A percentile compares a stretch with the other conserved stretches of the same genome.
Evolutionary conservation across 2,329 filamentous ascomycete genomes (phyloP).

Genomic region (Thermochaetoides dissita): DNA sequence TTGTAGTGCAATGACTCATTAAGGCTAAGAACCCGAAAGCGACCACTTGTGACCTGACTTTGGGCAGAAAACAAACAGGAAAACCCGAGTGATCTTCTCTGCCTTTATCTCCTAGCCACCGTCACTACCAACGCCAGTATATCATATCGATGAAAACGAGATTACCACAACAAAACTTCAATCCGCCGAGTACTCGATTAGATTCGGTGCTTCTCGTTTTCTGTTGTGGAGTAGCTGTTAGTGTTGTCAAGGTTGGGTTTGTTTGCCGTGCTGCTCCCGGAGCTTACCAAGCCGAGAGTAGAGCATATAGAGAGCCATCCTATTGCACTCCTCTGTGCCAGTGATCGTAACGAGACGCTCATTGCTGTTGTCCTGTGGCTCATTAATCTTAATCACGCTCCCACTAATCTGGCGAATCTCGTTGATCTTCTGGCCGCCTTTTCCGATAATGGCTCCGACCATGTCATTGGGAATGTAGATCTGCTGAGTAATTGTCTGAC

Average conservation of each 20-base stretch:
- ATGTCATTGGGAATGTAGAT: slow-evolving; percentile 99
- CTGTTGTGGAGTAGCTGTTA: slow-evolving; percentile 25
- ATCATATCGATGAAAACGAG: slow-evolving; percentile 1
- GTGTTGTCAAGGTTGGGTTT: no score
- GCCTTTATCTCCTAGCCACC: slow-evolving; percentile 1
- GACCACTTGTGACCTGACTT: slow-evolving; percentile 6
- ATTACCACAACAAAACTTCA: slow-evolving; percentile 1
- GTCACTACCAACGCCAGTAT: slow-evolving; percentile 9
- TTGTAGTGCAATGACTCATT: slow-evolving; percentile 10
- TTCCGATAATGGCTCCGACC: slow-evolving; percentile 98
- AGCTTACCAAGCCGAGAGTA: slow-evolving; percentile 84
- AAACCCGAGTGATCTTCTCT: slow-evolving; percentile 10
- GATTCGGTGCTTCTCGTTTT: slow-evolving; percentile 65
- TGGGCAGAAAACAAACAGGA: slow-evolving; percentile 7
- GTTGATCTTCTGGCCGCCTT: slow-evolving; percentile 97
- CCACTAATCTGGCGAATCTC: slow-evolving; percentile 94
- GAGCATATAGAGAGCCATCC: slow-evolving; percentile 99
- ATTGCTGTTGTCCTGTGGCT: slow-evolving; percentile 97
- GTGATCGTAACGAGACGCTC: slow-evolving; percentile 95
- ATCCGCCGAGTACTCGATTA: slow-evolving; percentile 20
- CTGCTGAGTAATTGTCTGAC: slow-evolving; percentile 85
- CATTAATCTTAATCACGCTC: slow-evolving; percentile 99
- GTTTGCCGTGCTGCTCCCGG: slow-evolving; percentile 14
- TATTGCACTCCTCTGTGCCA: slow-evolving; percentile 94
- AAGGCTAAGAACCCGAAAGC: slow-evolving; percentile 10